phyloP scores from a whole-genome alignment of 2,329 filamentous ascomycete species.

The Fusarium lyarnte region DNA sequence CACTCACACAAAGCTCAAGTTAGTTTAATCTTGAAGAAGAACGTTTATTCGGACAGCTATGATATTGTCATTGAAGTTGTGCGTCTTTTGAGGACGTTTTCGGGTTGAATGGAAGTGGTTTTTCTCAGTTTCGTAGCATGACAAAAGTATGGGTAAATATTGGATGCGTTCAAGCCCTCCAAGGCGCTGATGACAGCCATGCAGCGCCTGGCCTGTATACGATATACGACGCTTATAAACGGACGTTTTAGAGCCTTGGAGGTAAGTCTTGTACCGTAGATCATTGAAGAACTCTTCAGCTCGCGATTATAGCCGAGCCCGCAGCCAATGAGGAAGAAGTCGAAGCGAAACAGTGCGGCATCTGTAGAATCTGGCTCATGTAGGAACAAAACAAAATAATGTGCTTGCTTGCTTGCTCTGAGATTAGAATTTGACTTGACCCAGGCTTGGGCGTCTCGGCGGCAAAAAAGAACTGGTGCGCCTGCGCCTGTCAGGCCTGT shows the following conservation, averaged over 20 bases:
- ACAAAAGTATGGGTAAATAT: slow-evolving; percentile 65
- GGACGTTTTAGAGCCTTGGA: background rate
- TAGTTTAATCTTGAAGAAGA: background rate
- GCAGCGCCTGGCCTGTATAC: background rate
- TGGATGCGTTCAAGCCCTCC: slow-evolving; percentile 40
- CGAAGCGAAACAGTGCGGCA: background rate
- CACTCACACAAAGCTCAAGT: background rate
- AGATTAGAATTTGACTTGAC: background rate
- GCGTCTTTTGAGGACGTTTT: background rate
- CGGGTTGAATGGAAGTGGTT: background rate
- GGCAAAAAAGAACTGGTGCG: slow-evolving; percentile 28
- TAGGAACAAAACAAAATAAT: background rate
- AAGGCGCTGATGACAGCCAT: background rate
- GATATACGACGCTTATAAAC: slow-evolving; percentile 1
- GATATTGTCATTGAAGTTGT: background rate
- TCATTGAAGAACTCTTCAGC: slow-evolving; percentile 45
- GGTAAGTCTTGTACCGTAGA: slow-evolving; percentile 56
- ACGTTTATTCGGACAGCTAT: background rate
- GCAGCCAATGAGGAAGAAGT: background rate
- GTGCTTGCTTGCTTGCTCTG: background rate
- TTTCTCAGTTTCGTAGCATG: slow-evolving; percentile 68
- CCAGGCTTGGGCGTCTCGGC: slow-evolving; percentile 20
- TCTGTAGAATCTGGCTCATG: background rate
- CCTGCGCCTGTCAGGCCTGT: slow-evolving; percentile 35
- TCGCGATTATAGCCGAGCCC: background rate